Evolutionary conservation across 345 rosid genomes (phyloP), one percentile per base, ranked within the genome.

Genomic region (Moringa oleifera): DNA sequence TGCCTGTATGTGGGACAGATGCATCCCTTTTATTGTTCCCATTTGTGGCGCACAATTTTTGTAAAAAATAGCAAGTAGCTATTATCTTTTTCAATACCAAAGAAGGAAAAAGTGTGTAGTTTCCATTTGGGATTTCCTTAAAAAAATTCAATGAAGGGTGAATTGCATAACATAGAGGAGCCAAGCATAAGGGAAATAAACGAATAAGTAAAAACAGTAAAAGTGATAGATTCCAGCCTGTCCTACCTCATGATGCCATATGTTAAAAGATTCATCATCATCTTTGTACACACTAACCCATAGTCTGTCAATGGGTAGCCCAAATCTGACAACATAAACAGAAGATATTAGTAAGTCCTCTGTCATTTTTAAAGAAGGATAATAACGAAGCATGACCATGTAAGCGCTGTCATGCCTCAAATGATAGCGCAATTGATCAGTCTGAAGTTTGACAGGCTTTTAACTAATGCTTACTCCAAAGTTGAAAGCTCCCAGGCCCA

Each of bases 401-500:
- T 22, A 20, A 54, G 28, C 41, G 55, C 18, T 25, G 36, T 16
- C 47, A 50, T 18, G 53, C 37, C 21, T 58, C 7, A 9, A 19
- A 24, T 51, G 7, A 67, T 59, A 11, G 37, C 37, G 12, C 33
- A 8, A 28, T 41, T 7, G 47, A 41, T 4, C 47, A 41, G 1
- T 41, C 17, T 11, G 12, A 36, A 66, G 63, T 22, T 56, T 66
- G 25, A 47, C 61, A 55, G 58, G 53, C 20, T 18, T 31, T 51
- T 61, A 65, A 66, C 36, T 36, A 53, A 54, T 61, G 58, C 88
- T 75, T 82, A 87, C 94, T 83, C 96, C 46, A 25, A 58, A 7
- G 91, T 90, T 45, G 98, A 93, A 58, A 93, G 86, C 81, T 93
- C 98, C 98, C 97, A 93, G 21, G 98, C 96, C 96, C 98, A 90